Conservation (phyloP, 805 yeast species). For the Sugiyamaella qingdaonensis region DNA sequence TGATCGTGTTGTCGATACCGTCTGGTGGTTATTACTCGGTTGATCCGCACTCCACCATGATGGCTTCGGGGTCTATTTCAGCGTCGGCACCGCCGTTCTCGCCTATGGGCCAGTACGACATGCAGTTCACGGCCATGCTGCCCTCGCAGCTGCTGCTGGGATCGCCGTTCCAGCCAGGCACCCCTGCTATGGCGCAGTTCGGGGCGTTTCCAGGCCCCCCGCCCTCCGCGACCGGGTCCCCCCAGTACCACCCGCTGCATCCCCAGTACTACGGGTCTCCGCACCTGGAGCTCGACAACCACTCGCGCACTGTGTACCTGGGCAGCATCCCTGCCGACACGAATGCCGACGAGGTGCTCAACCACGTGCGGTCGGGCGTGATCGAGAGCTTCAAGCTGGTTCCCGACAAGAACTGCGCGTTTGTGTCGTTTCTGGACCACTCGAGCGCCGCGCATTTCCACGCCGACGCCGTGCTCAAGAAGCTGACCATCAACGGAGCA, state of each 20-base stretch:
- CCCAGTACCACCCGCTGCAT: constrained; percentile 9
- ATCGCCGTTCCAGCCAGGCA: constrained; percentile 35
- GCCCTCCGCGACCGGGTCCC: constrained; percentile 14
- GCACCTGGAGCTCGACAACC: constrained; percentile 12
- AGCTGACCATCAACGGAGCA: constrained; percentile 72
- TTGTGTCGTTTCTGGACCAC: constrained; percentile 83
- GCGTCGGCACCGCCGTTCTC: constrained; percentile 16
- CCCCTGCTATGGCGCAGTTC: constrained; percentile 31
- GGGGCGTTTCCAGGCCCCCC: constrained; percentile 19
- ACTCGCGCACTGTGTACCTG: constrained; percentile 73
- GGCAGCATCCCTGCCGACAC: constrained; percentile 85
- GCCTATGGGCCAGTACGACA: constrained; percentile 30
- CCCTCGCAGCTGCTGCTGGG: constrained; percentile 36
- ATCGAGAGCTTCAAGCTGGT: constrained; percentile 69
- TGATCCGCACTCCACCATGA: too few species aligned
- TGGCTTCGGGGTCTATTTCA: constrained; percentile 4
- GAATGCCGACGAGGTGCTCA: constrained; percentile 74
- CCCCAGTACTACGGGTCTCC: constrained; percentile 17
- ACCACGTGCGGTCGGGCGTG: constrained; percentile 87
- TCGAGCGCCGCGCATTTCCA: constrained; percentile 86
- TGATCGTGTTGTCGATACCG: too few species aligned
- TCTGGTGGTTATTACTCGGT: too few species aligned
- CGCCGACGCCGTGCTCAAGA: constrained; percentile 84
- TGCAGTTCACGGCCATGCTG: constrained; percentile 31
- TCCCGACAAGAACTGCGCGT: constrained; percentile 86